A percentile compares a stretch with the other conserved stretches of the same genome.
These are phyloP conservation scores for Neofusicoccum cordaticola DNA, from an alignment of 2,329 filamentous ascomycete species.

Conservation along the genomic window DNA sequence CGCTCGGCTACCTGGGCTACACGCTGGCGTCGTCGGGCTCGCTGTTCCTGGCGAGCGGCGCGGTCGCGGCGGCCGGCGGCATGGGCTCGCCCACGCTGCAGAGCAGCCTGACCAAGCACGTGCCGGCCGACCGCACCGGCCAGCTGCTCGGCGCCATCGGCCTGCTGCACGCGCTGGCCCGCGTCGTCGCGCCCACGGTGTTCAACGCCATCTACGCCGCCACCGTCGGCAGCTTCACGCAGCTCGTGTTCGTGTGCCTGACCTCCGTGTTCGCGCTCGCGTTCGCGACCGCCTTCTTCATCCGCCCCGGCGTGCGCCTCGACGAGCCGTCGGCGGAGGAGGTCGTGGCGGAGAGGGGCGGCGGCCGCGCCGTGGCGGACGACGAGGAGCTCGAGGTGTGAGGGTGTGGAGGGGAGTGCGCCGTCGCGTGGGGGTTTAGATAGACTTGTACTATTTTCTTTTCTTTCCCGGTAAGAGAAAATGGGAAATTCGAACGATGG, in stretches of 20 bases:
- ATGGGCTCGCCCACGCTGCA: constrained; percentile 83
- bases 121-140: constrained; percentile 76
- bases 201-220: constrained; percentile 84
- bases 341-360: background rate
- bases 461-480: no score
- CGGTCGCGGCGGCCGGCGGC: constrained; percentile 74
- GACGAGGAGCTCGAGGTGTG: background rate
- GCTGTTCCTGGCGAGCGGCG: constrained; percentile 69
- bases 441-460: no score
- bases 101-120: constrained; percentile 83
- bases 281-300: constrained; percentile 65
- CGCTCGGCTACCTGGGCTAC: constrained; percentile 74
- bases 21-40: constrained; percentile 59
- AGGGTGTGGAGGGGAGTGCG: background rate
- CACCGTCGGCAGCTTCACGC: constrained; percentile 75
- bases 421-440: no score
- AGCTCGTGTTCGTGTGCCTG: constrained; percentile 79
- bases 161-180: constrained; percentile 75
- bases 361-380: background rate
- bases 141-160: constrained; percentile 87
- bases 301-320: constrained; percentile 48
- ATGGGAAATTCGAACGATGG: no score
- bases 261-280: constrained; percentile 63
- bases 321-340: background rate
- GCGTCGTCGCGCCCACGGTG: constrained; percentile 74